A percentile compares a stretch with the other conserved stretches of the same genome.
Evolutionary conservation across 345 rosid genomes (phyloP).

Genomic region (Diplotaxis tenuifolia): DNA sequence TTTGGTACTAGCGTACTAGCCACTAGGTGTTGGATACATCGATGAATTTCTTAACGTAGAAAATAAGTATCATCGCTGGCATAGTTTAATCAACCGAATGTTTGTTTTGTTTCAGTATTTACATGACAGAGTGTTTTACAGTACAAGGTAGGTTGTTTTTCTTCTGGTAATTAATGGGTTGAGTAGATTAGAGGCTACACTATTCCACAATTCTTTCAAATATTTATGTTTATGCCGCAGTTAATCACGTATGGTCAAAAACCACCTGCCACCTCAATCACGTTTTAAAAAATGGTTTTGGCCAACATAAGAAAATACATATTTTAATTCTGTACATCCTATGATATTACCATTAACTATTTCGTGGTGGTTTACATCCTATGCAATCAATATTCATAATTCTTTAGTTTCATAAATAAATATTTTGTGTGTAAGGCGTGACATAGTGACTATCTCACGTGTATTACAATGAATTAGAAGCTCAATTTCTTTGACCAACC

Average conservation of each 20-base stretch:
- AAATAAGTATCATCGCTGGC: neutral
- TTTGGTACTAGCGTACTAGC: neutral
- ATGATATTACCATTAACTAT: neutral
- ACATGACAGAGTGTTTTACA: neutral
- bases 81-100: neutral
- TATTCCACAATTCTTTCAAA: neutral
- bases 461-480: neutral
- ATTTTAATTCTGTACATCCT: neutral
- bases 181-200: neutral
- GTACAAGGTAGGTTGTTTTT: neutral
- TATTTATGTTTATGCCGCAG: neutral
- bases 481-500: neutral
- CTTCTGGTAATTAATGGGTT: neutral
- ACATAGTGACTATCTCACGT: constrained; percentile 20
- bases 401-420: neutral
- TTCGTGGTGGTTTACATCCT: neutral
- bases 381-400: neutral
- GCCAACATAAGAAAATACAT: neutral
- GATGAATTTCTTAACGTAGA: neutral
- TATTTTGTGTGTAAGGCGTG: neutral
- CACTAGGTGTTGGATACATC: neutral
- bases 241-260: neutral
- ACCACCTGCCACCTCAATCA: neutral
- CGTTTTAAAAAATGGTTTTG: neutral
- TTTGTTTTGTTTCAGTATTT: neutral